Evolutionary conservation across 2,329 filamentous ascomycete genomes (phyloP).

Genomic region (Colletotrichum sp.): DNA sequence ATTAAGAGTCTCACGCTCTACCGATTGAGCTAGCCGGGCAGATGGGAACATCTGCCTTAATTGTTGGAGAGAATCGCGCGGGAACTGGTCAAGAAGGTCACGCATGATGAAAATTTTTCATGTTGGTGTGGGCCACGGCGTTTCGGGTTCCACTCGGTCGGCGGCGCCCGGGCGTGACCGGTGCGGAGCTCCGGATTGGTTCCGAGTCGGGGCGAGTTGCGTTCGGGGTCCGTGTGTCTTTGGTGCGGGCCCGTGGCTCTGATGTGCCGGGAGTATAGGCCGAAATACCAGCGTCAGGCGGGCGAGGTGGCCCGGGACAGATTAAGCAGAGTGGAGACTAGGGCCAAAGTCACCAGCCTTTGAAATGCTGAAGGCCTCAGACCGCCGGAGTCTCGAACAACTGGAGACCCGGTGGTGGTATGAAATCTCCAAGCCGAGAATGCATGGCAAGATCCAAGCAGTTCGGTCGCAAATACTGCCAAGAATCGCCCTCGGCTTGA

Average conservation of each 20-base stretch:
- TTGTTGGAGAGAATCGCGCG: background rate
- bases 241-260: background rate
- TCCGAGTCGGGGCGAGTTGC: background rate
- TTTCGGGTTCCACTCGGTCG: background rate
- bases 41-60: slow-evolving; percentile 18
- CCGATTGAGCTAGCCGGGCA: slow-evolving; percentile 69
- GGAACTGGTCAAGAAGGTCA: background rate
- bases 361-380: background rate
- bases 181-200: background rate
- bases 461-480: background rate
- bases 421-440: background rate
- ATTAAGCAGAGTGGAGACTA: background rate
- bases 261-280: background rate
- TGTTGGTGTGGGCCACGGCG: background rate
- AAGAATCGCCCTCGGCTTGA: background rate
- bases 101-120: background rate
- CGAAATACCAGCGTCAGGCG: background rate
- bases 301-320: background rate
- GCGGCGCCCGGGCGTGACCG: background rate
- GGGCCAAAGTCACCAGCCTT: background rate
- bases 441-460: background rate
- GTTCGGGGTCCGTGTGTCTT: background rate
- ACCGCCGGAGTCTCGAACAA: background rate
- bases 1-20: slow-evolving; percentile 75
- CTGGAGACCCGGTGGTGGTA: background rate